Percentiles rank a stretch among this genome's conserved stretches.
Conservation (phyloP, 345 rosid genomes). For the Dimocarpus longan region DNA sequence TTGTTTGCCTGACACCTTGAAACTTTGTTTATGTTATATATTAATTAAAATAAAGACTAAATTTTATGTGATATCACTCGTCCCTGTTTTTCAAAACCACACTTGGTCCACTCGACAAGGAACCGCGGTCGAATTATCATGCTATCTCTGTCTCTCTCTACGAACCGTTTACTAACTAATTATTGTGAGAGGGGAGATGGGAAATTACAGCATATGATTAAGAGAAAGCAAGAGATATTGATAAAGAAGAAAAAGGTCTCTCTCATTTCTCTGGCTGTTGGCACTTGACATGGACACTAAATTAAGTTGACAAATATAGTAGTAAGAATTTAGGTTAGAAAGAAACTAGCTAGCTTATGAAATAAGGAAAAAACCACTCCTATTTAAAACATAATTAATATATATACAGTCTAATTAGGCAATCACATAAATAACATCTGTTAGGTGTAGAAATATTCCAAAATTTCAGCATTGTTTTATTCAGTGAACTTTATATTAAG, state of each 20-base stretch:
- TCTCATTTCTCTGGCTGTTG: slow-evolving; percentile 35
- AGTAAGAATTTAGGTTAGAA: slow-evolving; percentile 40
- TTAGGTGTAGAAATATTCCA: not conserved
- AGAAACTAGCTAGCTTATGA: slow-evolving; percentile 26
- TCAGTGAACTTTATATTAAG: not conserved
- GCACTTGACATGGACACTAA: slow-evolving; percentile 42
- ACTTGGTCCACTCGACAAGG: slow-evolving; percentile 46
- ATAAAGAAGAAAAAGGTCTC: slow-evolving; percentile 14
- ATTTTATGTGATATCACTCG: slow-evolving; percentile 30
- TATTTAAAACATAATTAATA: not conserved
- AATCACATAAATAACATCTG: not conserved
- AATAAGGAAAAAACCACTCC: slow-evolving; percentile 12
- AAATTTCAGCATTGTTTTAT: too few species aligned
- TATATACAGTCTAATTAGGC: not conserved
- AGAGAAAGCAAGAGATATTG: slow-evolving; percentile 3
- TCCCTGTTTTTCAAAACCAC: slow-evolving; percentile 22
- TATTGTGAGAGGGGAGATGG: slow-evolving; percentile 13
- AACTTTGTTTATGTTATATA: slow-evolving; percentile 6
- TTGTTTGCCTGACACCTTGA: slow-evolving; percentile 49
- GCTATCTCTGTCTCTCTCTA: not conserved
- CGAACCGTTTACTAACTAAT: slow-evolving; percentile 32
- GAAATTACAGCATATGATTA: slow-evolving; percentile 9
- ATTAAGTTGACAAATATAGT: slow-evolving; percentile 30
- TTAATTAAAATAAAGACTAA: slow-evolving; percentile 10
- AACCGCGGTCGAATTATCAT: slow-evolving; percentile 35